Conservation (phyloP, 441 rosid genomes). For the Populus tomentosa region DNA sequence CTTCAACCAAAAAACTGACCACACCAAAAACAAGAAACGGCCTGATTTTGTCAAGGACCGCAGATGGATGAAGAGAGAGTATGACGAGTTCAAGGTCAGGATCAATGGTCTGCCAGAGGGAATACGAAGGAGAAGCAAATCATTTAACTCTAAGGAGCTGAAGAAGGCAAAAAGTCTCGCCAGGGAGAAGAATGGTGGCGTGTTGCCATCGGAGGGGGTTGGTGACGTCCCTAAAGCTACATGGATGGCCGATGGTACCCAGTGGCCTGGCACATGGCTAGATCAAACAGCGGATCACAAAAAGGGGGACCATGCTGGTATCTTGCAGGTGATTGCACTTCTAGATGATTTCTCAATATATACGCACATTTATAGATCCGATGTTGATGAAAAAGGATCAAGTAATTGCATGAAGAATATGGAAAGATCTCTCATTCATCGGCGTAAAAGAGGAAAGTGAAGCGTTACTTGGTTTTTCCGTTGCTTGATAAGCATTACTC, state of each 20-base stretch:
- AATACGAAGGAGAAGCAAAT: conserved; percentile 55
- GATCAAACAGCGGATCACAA: conserved; percentile 53
- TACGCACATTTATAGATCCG: background rate
- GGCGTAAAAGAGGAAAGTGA: background rate
- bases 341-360: background rate
- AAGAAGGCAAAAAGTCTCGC: conserved; percentile 50
- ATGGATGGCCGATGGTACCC: conserved; percentile 98
- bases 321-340: conserved; percentile 49
- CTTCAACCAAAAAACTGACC: conserved; percentile 53
- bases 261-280: conserved; percentile 95
- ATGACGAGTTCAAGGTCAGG: conserved; percentile 88
- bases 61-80: conserved; percentile 88
- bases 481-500: background rate
- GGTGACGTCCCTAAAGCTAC: conserved; percentile 52
- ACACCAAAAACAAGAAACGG: conserved; percentile 62
- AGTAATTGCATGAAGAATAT: background rate
- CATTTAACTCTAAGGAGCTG: conserved; percentile 44
- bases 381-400: background rate
- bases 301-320: conserved; percentile 90
- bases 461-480: background rate
- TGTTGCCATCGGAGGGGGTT: conserved; percentile 43
- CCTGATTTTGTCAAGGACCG: conserved; percentile 85
- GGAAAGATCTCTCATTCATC: background rate
- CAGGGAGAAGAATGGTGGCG: conserved; percentile 57
- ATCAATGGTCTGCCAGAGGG: conserved; percentile 76